These are phyloP conservation scores for Lindgomyces ingoldianus DNA, from an alignment of 495 filamentous ascomycete genomes.

Conservation along the genomic window DNA sequence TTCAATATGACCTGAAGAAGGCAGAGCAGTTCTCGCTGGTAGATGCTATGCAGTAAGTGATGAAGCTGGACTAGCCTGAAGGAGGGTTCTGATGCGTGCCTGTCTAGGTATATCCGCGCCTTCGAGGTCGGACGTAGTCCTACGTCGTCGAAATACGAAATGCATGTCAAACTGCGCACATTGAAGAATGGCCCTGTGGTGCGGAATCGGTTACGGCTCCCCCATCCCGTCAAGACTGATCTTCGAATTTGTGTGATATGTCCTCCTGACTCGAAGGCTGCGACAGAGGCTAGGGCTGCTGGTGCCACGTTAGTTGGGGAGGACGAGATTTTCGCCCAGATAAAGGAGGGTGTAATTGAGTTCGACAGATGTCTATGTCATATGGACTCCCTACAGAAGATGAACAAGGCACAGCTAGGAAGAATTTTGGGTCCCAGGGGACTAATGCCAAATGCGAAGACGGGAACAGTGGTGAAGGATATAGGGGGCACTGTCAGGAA, in stretches of 20 bases:
- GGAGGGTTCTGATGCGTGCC: neutral
- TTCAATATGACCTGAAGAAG: conserved; percentile 59
- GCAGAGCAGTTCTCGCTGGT: conserved; percentile 74
- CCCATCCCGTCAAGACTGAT: conserved; percentile 83
- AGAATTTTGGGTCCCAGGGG: conserved; percentile 83
- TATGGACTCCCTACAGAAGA: conserved; percentile 65
- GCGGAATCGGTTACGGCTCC: conserved; percentile 82
- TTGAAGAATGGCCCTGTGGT: conserved; percentile 80
- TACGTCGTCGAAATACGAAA: conserved; percentile 76
- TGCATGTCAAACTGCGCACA: conserved; percentile 76
- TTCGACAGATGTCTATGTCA: conserved; percentile 93
- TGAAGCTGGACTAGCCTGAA: neutral
- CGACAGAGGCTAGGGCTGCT: conserved; percentile 66
- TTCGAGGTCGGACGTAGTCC: conserved; percentile 84
- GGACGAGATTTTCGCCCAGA: conserved; percentile 75
- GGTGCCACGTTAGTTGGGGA: conserved; percentile 85
- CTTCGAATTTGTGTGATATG: conserved; percentile 85
- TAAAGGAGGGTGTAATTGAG: conserved; percentile 71
- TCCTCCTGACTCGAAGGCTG: conserved; percentile 68
- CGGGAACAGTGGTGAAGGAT: conserved; percentile 82
- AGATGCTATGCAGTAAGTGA: conserved; percentile 88
- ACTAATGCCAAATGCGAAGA: conserved; percentile 87
- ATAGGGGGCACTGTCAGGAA: conserved; percentile 68
- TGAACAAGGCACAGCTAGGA: conserved; percentile 77
- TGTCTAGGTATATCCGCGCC: conserved; percentile 78